Evolutionary conservation across 2,329 filamentous ascomycete genomes (phyloP).

Genomic region (Emmonsiellopsis sp.): DNA sequence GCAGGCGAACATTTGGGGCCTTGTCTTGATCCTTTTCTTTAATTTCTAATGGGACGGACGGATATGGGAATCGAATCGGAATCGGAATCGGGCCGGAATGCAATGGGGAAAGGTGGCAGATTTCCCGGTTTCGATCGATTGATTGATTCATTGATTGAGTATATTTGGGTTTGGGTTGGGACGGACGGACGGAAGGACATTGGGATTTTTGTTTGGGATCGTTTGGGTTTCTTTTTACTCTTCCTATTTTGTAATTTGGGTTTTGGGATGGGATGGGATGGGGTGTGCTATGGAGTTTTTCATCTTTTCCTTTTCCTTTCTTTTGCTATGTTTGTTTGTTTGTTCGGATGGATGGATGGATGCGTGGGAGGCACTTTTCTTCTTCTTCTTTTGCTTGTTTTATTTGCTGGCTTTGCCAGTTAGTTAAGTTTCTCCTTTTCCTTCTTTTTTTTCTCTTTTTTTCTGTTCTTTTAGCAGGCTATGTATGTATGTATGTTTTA

Average conservation of each 20-base stretch:
- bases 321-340: not conserved
- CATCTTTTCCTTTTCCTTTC: conserved; percentile 3
- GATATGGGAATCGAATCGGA: too few relatives aligned
- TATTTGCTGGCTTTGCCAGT: conserved; percentile 4
- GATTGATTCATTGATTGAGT: not conserved
- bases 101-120: too few relatives aligned
- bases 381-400: conserved; percentile 4
- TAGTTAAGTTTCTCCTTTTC: not conserved
- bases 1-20: too few relatives aligned
- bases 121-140: too few relatives aligned
- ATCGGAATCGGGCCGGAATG: too few relatives aligned
- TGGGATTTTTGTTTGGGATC: not conserved
- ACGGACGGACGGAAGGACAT: not conserved
- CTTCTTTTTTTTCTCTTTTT: conserved; percentile 4
- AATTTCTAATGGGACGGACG: too few relatives aligned
- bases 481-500: conserved; percentile 1
- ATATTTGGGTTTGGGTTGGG: not conserved
- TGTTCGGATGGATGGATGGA: not conserved
- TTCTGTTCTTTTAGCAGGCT: not conserved
- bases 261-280: not conserved
- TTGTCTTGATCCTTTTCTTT: too few relatives aligned
- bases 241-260: too few relatives aligned
- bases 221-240: not conserved
- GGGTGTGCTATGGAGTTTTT: conserved; percentile 6
- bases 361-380: not conserved